Evolutionary conservation across 352 stramenopile genomes (phyloP), one percentile per base, ranked within the genome.

Genomic region (Stramenopiles sp.): DNA sequence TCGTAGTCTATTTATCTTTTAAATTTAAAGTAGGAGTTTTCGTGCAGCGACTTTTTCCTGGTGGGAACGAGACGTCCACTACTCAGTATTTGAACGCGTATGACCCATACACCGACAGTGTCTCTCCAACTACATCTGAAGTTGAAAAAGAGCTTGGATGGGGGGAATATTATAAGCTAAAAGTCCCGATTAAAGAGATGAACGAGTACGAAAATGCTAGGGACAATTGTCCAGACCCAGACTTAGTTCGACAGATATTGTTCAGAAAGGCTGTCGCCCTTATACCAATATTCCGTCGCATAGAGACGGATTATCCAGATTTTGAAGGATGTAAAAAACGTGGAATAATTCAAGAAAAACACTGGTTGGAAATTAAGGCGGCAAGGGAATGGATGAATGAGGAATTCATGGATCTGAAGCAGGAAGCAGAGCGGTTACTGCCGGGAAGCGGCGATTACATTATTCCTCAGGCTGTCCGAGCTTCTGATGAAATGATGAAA

Each of bases 351-450:
- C 71, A 31, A 78, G 71, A 78, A 14, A 78, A 31, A 31, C 30
- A 78, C 22, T 78, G 71, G 71, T 14, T 14, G 14, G 71, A 78
- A 78, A 14, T 78, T 14, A 31, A 33, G 22, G 71, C 71, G 4
- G 71, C 71, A 78, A 31, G 71, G 71, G 71, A 78, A 33, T 78
- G 71, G 71, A 78, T 78, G 71, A 78, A 78, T 33, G 71, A 78
- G 22, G 71, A 78, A 33, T 78, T 78, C 22, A 78, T 78, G 71
- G 71, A 78, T 31, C 8, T 78, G 8, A 31, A 78, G 14, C 30
- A 31, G 14, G 71, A 78, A 33, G 71, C 71, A 78, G 31, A 78
- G 8, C 30, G 71, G 4, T 33, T 78, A 31, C 30, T 14, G 8
- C 30, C 30, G 4, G 71, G 71, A 33, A 14, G 4, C 8, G 71